Conservation (phyloP, 2,329 filamentous ascomycete genomes). For the Hawksworthiomyces lignivorus region DNA sequence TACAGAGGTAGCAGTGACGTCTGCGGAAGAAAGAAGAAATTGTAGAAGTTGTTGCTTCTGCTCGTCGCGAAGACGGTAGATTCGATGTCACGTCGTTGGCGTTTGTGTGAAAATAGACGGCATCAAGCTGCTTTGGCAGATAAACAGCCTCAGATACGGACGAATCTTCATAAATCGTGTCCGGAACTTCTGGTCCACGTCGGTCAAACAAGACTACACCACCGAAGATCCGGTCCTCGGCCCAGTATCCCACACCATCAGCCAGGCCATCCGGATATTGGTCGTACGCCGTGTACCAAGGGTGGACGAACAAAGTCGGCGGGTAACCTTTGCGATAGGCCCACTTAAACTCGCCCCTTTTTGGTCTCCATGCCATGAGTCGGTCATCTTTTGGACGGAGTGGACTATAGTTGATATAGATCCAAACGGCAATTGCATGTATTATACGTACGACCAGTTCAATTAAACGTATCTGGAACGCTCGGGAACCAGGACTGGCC, state of each 20-base stretch:
- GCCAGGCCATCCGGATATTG: conserved; percentile 23
- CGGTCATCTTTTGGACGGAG: conserved; percentile 19
- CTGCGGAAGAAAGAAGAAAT: conserved; percentile 12
- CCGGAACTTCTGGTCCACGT: neutral
- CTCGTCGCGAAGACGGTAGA: conserved; percentile 16
- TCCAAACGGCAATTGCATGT: conserved; percentile 22
- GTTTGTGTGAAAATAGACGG: conserved; percentile 17
- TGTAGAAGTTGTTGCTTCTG: conserved; percentile 17
- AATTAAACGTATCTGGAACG: conserved; percentile 23
- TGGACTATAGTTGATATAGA: conserved; percentile 17
- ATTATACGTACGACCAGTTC: conserved; percentile 23
- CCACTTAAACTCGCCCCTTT: conserved; percentile 10
- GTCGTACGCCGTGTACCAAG: conserved; percentile 18
- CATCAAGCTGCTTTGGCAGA: neutral
- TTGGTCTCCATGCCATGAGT: conserved; percentile 17
- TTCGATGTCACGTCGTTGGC: conserved; percentile 14
- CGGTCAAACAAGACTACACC: conserved; percentile 20
- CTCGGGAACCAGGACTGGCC: conserved; percentile 16
- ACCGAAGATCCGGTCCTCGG: conserved; percentile 21
- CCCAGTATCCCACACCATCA: conserved; percentile 23
- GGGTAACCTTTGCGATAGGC: conserved; percentile 2
- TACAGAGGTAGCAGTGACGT: neutral
- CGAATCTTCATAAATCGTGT: neutral
- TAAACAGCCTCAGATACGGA: neutral
- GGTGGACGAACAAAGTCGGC: conserved; percentile 22